Conservation (phyloP, 2,329 filamentous ascomycete genomes). For the Dothistroma septosporum region DNA sequence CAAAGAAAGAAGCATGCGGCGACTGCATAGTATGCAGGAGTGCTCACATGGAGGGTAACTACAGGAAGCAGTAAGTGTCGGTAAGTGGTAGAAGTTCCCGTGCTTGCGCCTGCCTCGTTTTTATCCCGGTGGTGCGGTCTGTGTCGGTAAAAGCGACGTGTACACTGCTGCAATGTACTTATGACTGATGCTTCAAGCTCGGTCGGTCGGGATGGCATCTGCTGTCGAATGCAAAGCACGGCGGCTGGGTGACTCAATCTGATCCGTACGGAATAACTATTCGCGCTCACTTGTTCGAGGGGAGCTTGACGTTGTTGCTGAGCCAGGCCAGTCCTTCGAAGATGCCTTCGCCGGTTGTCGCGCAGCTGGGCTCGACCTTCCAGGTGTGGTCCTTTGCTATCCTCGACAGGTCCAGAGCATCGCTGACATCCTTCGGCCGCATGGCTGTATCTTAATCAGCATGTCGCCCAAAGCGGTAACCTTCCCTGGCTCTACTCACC, state of each 20-base stretch:
- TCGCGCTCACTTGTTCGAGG: conserved; percentile 24
- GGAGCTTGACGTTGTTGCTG: conserved; percentile 48
- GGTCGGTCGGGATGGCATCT: not conserved
- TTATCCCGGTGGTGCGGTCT: conserved; percentile 1
- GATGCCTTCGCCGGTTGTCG: conserved; percentile 51
- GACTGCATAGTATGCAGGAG: not conserved
- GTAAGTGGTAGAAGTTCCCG: conserved; percentile 1
- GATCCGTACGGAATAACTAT: not conserved
- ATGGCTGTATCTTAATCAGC: conserved; percentile 37
- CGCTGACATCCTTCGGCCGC: conserved; percentile 49
- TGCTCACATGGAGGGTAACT: not conserved
- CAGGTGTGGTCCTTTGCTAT: conserved; percentile 52
- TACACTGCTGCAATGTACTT: not conserved
- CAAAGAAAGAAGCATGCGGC: not conserved
- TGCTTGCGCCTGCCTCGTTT: conserved; percentile 6
- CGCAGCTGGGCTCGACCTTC: conserved; percentile 54
- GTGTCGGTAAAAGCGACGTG: not conserved
- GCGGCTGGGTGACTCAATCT: not conserved
- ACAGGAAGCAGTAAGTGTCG: conserved; percentile 4
- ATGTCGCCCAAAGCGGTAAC: not conserved
- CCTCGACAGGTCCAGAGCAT: conserved; percentile 46
- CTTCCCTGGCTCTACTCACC: conserved; percentile 55
- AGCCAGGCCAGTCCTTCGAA: conserved; percentile 52
- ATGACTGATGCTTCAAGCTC: not conserved
- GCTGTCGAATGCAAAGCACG: not conserved